Base-by-base conservation (phyloP, 768 basidiomycete genomes). In the Peribolospora baueri region DNA sequence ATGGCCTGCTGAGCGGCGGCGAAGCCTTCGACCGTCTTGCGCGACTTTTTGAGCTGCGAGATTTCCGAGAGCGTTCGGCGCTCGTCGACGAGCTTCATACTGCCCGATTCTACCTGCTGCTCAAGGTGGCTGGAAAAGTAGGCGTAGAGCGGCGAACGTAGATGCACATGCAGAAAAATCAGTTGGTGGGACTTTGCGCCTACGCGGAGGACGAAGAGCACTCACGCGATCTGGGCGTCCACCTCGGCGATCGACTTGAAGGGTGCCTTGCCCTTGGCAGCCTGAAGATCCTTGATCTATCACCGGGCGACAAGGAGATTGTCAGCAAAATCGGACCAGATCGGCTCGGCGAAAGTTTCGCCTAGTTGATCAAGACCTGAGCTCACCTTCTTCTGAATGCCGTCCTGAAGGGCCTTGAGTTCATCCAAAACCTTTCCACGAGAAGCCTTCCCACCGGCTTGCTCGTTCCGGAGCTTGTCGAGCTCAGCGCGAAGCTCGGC, bases 61-160 rank as follows among this genome's bases (percentile, higher is more conserved):
- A 98, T 91, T 62, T 97, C 91, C 60, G 77, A 75, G n/a, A 98
- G 74, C 4, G 88, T 84, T 52, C 86, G 80, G 70, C 93, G 95
- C 69, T 98, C 93, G 55, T 93, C 90, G 38, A 80, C 87, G 56
- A 97, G 74, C 65, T 85, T 93, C 75, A 98, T 74, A 56, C 63
- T 77, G 37, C 91, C 91, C 4, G 84, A 84, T 65, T 97, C 91
- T 53, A 98, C 80, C 65, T 87, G 83, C 64, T 77, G 81, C 51
- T 97, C 84, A 57, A 93, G 72, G 58, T 79, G 72, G 62, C 86
- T 90, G 63, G 46, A 56, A 42, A 52, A 13, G 14, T 46, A 51
- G 14, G 49, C 45, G 42, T 3, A 56, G 37, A 54, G 50, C 41
- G 55, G 58, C 57, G 47, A 25, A 25, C 25, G 25, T 25, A 25